Evolutionary conservation across 768 basidiomycete species (phyloP), one percentile per base, ranked within the genome.

Genomic region (Mycena vulgaris): DNA sequence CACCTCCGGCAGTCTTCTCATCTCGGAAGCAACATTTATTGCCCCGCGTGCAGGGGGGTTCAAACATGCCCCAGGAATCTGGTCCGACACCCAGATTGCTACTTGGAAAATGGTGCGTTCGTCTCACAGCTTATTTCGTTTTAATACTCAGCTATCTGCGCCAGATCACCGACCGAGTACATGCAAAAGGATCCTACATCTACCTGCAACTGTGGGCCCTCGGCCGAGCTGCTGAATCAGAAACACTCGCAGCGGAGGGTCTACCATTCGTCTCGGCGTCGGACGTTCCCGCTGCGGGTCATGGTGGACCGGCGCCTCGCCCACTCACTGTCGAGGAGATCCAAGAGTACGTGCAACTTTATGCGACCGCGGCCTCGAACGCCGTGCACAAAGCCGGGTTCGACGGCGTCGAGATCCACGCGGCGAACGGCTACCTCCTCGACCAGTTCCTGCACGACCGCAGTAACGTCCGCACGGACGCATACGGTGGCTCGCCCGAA

Each of bases 351-450:
- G 76, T 84, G 30, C 59, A 75, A 28, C 78, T 83, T n/a, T 89
- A 85, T 71, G 84, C 80, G n/a, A n/a, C n/a, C n/a, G n/a, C n/a
- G n/a, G n/a, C n/a, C n/a, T n/a, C n/a, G n/a, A n/a, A n/a, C n/a
- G 85, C 86, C 49, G 77, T 88, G 31, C 77, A 80, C 40, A 72
- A 61, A 51, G 87, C 89, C 47, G 89, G 88, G 7, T 90, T 90
- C 66, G 89, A 90, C 66, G 89, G 89, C 28, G 81, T 89, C 5
- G 89, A 91, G 79, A 81, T 86, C 67, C 80, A 80, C 49, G 75
- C 63, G 14, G 76, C 75, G 16, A 79, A 79, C 42, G 79, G 79
- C 0, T 80, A 81, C 63, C 68, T 85, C 30, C 56, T 82, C 27
- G 85, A 89, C 73, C 86, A 89, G 74, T 88, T 89, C 80, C 66